A percentile compares a stretch with the other conserved stretches of the same genome.
Evolutionary conservation across 768 basidiomycete genomes (phyloP).

Genomic region (Kondoa subrosea): DNA sequence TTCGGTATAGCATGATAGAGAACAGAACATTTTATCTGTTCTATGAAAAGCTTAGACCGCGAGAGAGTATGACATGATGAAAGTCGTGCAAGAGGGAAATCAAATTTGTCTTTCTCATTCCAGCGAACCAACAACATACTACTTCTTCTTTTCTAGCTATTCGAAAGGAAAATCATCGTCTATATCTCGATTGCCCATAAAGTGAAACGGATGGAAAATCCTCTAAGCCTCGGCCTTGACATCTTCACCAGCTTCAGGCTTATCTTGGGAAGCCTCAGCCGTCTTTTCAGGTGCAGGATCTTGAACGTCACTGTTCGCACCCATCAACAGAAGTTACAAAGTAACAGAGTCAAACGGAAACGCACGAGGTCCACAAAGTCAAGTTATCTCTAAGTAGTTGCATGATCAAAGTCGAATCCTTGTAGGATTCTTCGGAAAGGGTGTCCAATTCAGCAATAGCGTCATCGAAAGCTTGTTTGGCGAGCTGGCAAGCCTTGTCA

Average conservation of each 20-base stretch:
- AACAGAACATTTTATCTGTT: not conserved
- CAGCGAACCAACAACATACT: too few relatives aligned
- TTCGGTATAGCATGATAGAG: not conserved
- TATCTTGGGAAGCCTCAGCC: not conserved
- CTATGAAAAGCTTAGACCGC: not conserved
- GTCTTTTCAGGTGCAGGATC: not conserved
- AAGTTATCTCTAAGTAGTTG: conserved; percentile 94
- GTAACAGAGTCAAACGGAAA: not conserved
- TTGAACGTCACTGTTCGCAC: not conserved
- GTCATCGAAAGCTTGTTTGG: conserved; percentile 55
- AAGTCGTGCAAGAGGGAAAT: not conserved
- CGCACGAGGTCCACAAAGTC: conserved; percentile 37
- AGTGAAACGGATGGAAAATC: not conserved
- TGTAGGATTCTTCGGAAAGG: conserved; percentile 95
- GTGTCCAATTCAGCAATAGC: conserved; percentile 98
- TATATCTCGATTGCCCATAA: not conserved
- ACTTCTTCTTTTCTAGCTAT: not conserved
- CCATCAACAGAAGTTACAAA: not conserved
- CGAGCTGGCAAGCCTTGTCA: conserved; percentile 92
- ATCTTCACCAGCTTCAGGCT: not conserved
- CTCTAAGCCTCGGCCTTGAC: not conserved
- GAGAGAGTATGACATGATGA: not conserved
- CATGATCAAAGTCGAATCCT: conserved; percentile 58
- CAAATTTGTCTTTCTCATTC: too few relatives aligned
- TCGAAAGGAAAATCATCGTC: not conserved